phyloP scores from a whole-genome alignment of 1,284 basidiomycete species.

The Cryptococcus sp. region DNA sequence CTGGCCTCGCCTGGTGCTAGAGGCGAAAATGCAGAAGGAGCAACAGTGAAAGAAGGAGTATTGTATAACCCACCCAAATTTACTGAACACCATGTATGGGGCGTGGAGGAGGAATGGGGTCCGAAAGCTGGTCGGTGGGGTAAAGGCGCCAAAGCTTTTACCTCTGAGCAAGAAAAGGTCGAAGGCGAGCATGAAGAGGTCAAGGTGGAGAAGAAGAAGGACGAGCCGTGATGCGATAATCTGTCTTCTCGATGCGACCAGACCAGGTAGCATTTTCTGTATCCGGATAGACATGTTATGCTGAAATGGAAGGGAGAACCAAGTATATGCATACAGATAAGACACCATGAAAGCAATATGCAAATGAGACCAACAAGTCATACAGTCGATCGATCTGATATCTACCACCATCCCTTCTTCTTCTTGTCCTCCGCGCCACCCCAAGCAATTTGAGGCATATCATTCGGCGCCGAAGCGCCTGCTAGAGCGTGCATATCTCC shows the following conservation, averaged over 20 bases:
- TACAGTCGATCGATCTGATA: not conserved
- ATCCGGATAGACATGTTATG: too few relatives aligned
- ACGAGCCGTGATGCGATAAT: too few relatives aligned
- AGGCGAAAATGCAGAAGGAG: not conserved
- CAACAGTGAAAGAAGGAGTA: conserved; percentile 14
- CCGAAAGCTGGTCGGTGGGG: conserved; percentile 56
- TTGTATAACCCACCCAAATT: conserved; percentile 31
- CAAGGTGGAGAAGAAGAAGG: not conserved
- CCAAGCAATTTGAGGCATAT: conserved; percentile 24
- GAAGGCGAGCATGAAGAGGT: conserved; percentile 4
- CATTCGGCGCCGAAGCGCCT: not conserved
- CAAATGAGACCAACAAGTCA: not conserved
- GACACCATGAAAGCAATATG: not conserved
- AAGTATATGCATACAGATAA: conserved; percentile 19
- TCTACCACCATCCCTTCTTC: conserved; percentile 18
- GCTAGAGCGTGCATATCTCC: not conserved
- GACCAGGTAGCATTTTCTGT: too few relatives aligned
- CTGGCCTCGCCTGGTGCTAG: not conserved
- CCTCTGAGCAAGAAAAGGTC: conserved; percentile 11
- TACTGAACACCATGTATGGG: conserved; percentile 49
- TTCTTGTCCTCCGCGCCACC: conserved; percentile 16
- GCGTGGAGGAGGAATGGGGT: conserved; percentile 55
- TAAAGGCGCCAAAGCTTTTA: conserved; percentile 46
- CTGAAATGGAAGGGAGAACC: not conserved
- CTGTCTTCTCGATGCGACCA: too few relatives aligned